These are phyloP conservation scores for Leccinum longicurvipes DNA, from an alignment of 768 basidiomycete species.

Conservation along the genomic window DNA sequence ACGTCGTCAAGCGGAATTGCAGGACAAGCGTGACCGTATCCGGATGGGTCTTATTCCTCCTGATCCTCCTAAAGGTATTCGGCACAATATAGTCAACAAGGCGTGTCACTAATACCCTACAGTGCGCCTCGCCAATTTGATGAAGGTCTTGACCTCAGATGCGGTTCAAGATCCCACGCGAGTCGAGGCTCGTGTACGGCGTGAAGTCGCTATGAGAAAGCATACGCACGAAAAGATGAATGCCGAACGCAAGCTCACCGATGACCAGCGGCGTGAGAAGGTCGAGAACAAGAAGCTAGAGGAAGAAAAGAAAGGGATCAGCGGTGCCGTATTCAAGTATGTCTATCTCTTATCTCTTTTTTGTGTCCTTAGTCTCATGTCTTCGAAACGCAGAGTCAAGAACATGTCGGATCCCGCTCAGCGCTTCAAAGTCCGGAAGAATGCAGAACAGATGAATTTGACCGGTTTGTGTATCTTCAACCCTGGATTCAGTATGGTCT, in stretches of 20 bases:
- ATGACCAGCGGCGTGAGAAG: conserved; percentile 88
- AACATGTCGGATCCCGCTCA: conserved; percentile 89
- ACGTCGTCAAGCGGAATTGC: conserved; percentile 78
- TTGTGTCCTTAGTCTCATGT: neutral
- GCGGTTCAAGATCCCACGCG: conserved; percentile 97
- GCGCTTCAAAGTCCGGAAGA: conserved; percentile 94
- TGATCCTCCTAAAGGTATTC: conserved; percentile 87
- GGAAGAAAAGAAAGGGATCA: conserved; percentile 82
- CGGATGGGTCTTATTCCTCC: conserved; percentile 96
- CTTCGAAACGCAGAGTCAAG: conserved; percentile 58
- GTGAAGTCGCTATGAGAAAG: conserved; percentile 89
- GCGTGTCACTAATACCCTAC: neutral
- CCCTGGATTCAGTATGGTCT: conserved; percentile 83
- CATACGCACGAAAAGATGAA: conserved; percentile 94
- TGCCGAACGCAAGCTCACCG: conserved; percentile 83
- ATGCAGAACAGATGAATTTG: conserved; percentile 87
- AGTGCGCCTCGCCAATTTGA: conserved; percentile 94
- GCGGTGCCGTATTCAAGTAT: conserved; percentile 88
- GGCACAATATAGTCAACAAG: too few relatives aligned
- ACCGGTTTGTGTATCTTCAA: conserved; percentile 91
- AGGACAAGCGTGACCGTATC: conserved; percentile 93
- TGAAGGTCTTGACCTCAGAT: conserved; percentile 96
- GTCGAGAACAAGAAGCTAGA: conserved; percentile 79
- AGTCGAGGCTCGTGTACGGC: conserved; percentile 90
- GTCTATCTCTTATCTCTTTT: conserved; percentile 29